Conservation (phyloP, 2,329 filamentous ascomycete genomes). For the Alternaria consortialis region DNA sequence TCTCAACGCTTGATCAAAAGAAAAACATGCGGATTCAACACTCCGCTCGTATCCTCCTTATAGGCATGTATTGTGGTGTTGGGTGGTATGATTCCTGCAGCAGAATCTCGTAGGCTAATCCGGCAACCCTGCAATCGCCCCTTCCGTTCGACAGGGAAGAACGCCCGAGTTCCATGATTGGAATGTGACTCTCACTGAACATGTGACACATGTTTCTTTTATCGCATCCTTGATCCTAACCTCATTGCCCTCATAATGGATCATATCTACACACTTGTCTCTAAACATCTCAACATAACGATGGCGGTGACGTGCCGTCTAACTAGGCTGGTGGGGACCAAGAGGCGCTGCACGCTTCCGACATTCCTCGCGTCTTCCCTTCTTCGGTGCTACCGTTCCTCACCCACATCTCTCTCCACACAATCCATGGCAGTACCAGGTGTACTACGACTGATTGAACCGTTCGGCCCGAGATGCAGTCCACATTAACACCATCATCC, state of each 20-base stretch:
- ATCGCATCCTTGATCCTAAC: neutral
- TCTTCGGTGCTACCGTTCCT: conserved; percentile 9
- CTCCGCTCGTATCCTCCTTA: neutral
- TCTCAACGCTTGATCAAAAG: neutral
- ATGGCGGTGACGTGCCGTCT: conserved; percentile 6
- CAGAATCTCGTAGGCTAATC: neutral
- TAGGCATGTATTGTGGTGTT: neutral
- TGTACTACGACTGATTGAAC: conserved; percentile 14
- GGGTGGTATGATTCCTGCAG: conserved; percentile 4
- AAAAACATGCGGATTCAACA: neutral
- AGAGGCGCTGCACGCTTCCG: conserved; percentile 10
- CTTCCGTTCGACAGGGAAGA: neutral
- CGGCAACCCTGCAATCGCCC: neutral
- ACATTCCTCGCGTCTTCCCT: conserved; percentile 9
- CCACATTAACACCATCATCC: conserved; percentile 15
- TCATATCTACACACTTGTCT: neutral
- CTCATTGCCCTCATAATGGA: neutral
- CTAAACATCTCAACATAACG: neutral
- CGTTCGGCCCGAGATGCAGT: conserved; percentile 21
- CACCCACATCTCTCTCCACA: conserved; percentile 11
- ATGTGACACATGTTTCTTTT: neutral
- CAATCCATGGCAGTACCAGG: conserved; percentile 12
- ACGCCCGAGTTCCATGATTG: neutral
- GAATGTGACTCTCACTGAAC: neutral
- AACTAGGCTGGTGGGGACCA: conserved; percentile 7